phyloP scores from a whole-genome alignment of 2,329 filamentous ascomycete species.

The Epichloe glyceriae region DNA sequence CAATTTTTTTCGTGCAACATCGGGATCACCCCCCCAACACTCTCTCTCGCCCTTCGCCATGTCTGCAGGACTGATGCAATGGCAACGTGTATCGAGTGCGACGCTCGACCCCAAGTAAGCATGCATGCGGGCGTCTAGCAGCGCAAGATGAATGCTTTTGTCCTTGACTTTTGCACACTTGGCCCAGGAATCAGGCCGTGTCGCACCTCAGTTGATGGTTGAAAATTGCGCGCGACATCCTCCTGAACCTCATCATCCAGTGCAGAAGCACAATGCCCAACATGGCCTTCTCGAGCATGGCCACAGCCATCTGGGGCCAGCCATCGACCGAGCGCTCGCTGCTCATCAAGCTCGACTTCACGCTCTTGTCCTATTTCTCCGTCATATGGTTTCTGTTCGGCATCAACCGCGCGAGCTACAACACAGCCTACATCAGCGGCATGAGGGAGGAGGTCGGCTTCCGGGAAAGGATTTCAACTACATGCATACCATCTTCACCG shows the following conservation, averaged over 20 bases:
- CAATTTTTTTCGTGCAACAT: too few species aligned
- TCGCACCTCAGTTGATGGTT: neutral
- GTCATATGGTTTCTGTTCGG: slow-evolving; percentile 35
- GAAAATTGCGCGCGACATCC: neutral
- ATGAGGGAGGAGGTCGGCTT: slow-evolving; percentile 26
- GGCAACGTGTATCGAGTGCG: too few species aligned
- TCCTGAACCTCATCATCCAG: neutral
- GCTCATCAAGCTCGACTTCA: slow-evolving; percentile 27
- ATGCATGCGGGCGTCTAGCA: too few species aligned
- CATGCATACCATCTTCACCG: slow-evolving; percentile 22
- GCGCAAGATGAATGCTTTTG: too few species aligned
- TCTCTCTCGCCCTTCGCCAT: too few species aligned
- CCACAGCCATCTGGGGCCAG: slow-evolving; percentile 1
- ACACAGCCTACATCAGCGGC: slow-evolving; percentile 28
- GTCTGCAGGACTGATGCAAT: too few species aligned
- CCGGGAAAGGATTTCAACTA: slow-evolving; percentile 26
- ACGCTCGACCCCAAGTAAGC: too few species aligned
- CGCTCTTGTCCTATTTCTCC: slow-evolving; percentile 30
- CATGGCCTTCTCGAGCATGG: neutral
- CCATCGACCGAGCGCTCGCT: slow-evolving; percentile 12
- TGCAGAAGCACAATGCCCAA: neutral
- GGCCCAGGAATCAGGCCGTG: too few species aligned
- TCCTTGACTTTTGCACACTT: too few species aligned
- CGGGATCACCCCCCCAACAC: too few species aligned
- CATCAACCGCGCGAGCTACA: slow-evolving; percentile 29